Conservation (phyloP, 2,329 filamentous ascomycete species). For the Aaosphaeria pasadenensis region DNA sequence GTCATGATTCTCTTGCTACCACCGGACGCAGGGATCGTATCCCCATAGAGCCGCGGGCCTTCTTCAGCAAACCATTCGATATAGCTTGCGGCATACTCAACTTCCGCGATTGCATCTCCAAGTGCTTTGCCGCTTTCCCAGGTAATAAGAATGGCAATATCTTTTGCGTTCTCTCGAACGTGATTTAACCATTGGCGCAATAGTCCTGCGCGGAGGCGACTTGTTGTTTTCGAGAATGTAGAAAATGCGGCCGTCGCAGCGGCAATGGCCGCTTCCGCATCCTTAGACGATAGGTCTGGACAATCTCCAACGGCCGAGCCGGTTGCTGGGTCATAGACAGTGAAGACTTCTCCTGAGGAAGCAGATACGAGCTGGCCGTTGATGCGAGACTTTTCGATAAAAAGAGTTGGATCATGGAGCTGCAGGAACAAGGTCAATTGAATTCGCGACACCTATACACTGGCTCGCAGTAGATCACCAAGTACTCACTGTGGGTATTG, state of each 20-base stretch:
- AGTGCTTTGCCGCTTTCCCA: constrained; percentile 88
- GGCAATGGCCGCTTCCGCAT: not conserved
- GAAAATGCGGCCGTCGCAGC: not conserved
- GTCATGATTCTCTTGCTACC: constrained; percentile 74
- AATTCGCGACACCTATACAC: no score
- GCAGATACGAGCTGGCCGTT: not conserved
- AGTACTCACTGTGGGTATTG: no score
- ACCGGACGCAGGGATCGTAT: constrained; percentile 68
- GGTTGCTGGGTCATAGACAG: not conserved
- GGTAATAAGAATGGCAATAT: constrained; percentile 78
- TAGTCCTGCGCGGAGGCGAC: constrained; percentile 69
- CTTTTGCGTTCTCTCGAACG: constrained; percentile 73
- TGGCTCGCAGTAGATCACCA: no score
- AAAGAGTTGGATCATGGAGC: not conserved
- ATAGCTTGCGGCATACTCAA: constrained; percentile 38
- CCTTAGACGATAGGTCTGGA: not conserved
- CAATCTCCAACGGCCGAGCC: not conserved
- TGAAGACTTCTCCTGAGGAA: not conserved
- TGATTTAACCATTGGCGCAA: constrained; percentile 80
- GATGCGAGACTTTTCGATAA: not conserved
- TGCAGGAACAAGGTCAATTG: no score
- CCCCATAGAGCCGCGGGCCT: constrained; percentile 50
- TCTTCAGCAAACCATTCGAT: constrained; percentile 43
- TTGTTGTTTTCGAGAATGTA: constrained; percentile 66
- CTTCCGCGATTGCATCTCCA: constrained; percentile 47